These are phyloP conservation scores for Bolboschoenoplectus hybrid DNA, from an alignment of 202 grass and related monocot species.

Conservation along the genomic window DNA sequence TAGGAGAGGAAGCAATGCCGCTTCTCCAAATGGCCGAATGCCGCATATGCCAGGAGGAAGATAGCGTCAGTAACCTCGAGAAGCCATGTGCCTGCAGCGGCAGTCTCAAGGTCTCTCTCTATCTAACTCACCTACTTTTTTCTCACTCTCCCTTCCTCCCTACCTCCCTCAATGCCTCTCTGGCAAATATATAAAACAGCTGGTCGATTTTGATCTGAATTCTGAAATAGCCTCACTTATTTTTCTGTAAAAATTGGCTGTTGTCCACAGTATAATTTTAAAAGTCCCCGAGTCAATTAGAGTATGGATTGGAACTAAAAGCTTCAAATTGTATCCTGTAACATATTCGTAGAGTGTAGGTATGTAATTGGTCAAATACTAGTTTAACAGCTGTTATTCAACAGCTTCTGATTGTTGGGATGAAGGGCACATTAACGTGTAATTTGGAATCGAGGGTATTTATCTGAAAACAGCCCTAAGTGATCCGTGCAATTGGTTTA, in stretches of 20 bases:
- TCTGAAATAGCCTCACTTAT: background rate
- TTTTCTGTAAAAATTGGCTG: constrained; percentile 26
- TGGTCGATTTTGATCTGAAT: background rate
- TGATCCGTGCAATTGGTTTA: too few species aligned
- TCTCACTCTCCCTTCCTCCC: background rate
- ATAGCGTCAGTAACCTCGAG: constrained; percentile 80
- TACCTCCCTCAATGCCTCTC: background rate
- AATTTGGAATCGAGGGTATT: background rate
- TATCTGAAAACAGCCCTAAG: background rate
- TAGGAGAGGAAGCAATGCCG: constrained; percentile 45
- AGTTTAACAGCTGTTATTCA: background rate
- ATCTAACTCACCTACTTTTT: background rate
- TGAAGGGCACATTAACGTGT: background rate
- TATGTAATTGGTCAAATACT: background rate
- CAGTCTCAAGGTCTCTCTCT: constrained; percentile 68
- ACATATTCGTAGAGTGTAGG: background rate
- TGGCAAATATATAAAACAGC: background rate
- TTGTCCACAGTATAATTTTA: background rate
- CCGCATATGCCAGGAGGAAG: constrained; percentile 96
- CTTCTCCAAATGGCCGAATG: constrained; percentile 74
- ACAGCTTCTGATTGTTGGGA: background rate
- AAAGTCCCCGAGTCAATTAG: background rate
- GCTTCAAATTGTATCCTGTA: background rate
- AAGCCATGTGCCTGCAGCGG: constrained; percentile 76
- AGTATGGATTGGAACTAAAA: background rate